Evolutionary conservation across 768 basidiomycete species (phyloP), one percentile per base, ranked within the genome.

Genomic region (Agrocybe pediades): DNA sequence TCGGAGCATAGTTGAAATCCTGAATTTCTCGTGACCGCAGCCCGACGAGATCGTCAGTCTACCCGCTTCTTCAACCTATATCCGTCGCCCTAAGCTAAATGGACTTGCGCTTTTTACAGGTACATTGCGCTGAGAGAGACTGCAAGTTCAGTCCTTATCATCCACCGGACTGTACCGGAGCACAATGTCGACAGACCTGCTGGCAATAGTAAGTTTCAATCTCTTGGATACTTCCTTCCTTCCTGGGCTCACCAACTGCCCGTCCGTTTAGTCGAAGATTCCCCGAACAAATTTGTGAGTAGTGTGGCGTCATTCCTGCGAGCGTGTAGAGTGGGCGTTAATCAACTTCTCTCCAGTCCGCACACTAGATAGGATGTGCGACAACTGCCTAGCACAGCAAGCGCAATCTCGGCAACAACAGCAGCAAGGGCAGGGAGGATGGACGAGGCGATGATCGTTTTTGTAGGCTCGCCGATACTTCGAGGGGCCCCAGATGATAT

Each of bases 101-200:
- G n/a, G 29, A 36, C 27, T 53, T 39, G 53, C 48, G 51, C 39
- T 23, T 51, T 25, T 36, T 15, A 54, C 65, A 90, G 88, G 80
- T 88, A 49, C 77, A 79, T 59, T 90, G 88, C 69, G 83, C 81
- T 46, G 76, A 85, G 64, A 74, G 73, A 27, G 74, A 67, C 63
- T 91, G 88, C 80, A 88, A 79, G 67, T 90, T 90, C 74, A 90
- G 88, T 60, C 71, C 79, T 9, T 68, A 68, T 16, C 88, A 90
- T 69, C 85, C 85, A 25, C 59, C 48, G 23, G 72, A 82, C 53
- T 90, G 88, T 62, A 36, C 33, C 33, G 77, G 79, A 5, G 79
- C 84, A 21, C 68, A 75, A 24, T 90, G 88, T 70, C 72, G 65
- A 25, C 72, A 65, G 21, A 84, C 83, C 21, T 90, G 88, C 65